These are phyloP conservation scores for Ceratobasidium sp. DNA, from an alignment of 1,284 basidiomycete genomes.

Conservation along the genomic window DNA sequence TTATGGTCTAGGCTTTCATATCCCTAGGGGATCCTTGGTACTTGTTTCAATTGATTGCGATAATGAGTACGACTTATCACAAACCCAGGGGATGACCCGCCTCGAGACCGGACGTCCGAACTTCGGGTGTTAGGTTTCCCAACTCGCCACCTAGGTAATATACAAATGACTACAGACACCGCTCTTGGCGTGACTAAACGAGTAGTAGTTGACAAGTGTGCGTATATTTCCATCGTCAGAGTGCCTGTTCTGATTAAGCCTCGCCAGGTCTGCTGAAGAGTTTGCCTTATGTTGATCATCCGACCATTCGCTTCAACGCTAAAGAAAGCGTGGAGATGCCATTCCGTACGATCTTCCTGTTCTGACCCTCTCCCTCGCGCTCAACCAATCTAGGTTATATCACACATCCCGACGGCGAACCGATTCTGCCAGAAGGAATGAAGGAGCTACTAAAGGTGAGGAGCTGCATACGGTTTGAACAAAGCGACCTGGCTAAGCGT, in stretches of 20 bases:
- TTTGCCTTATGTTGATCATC: conserved; percentile 83
- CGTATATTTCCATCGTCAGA: conserved; percentile 50
- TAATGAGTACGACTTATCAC: not conserved
- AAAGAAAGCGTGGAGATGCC: conserved; percentile 95
- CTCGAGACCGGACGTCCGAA: conserved; percentile 88
- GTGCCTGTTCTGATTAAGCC: not conserved
- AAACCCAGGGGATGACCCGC: conserved; percentile 84
- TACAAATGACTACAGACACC: conserved; percentile 99
- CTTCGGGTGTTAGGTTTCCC: conserved; percentile 90
- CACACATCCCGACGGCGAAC: conserved; percentile 61
- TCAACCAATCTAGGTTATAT: conserved; percentile 59
- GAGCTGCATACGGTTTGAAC: not conserved
- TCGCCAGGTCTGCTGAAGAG: conserved; percentile 71
- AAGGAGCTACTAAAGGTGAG: conserved; percentile 73
- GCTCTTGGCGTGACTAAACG: conserved; percentile 93
- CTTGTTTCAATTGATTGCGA: conserved; percentile 53
- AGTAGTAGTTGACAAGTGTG: conserved; percentile 84
- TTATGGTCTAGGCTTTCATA: not conserved
- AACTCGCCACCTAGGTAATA: conserved; percentile 80
- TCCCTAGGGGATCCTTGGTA: conserved; percentile 58
- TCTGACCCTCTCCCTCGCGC: not conserved
- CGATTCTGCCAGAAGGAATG: conserved; percentile 92
- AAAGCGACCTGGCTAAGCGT: too few species aligned
- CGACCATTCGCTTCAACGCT: conserved; percentile 86
- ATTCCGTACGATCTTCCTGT: conserved; percentile 72